Evolutionary conservation across 169 alveolate species (phyloP), one percentile per base, ranked within the genome.

Genomic region (Babesia bigemina): DNA sequence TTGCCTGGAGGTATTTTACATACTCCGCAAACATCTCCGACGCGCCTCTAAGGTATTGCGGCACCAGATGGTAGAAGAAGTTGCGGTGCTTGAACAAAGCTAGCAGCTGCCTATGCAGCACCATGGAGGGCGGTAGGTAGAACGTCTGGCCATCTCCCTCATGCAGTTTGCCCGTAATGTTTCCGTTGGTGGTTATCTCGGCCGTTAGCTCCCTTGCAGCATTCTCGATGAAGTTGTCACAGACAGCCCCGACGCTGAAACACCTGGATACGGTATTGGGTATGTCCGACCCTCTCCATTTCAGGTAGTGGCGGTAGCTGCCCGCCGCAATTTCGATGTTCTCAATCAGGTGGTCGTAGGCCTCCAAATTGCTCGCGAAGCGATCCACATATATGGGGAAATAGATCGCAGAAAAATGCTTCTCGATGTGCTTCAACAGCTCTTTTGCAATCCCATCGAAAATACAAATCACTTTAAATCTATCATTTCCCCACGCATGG

Each of bases 31-130:
- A 53, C 58, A 81, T 70, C 28, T 81, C 84, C 17, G 58, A 33
- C 26, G 65, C 52, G 14, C 75, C 77, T 70, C 55, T 49, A 21
- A 81, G 84, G 59, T 81, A 73, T 48, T 81, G 84, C n/a, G 77
- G 84, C 70, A 71, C n/a, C 47, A 81, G 52, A 36, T 81, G 88
- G 50, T 81, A 52, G 66, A 81, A 67, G 24, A 81, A 47, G 42
- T 67, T 21, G 22, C 58, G 21, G 29, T 79, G 75, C 24, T 26
- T 39, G 36, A 70, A 61, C 63, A 81, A 61, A 11, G 63, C 78
- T 8, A 24, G 19, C 21, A 70, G 33, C 57, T 71, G 78, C 21
- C 50, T 29, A 60, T 72, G 49, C 52, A 81, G 76, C 28, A 49
- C 78, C 62, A 45, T 45, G 19, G 84, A 63, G 29, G 88, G 75